These are phyloP conservation scores for Pyrenopolyporus hunteri DNA, from an alignment of 495 filamentous ascomycete species.

Conservation along the genomic window DNA sequence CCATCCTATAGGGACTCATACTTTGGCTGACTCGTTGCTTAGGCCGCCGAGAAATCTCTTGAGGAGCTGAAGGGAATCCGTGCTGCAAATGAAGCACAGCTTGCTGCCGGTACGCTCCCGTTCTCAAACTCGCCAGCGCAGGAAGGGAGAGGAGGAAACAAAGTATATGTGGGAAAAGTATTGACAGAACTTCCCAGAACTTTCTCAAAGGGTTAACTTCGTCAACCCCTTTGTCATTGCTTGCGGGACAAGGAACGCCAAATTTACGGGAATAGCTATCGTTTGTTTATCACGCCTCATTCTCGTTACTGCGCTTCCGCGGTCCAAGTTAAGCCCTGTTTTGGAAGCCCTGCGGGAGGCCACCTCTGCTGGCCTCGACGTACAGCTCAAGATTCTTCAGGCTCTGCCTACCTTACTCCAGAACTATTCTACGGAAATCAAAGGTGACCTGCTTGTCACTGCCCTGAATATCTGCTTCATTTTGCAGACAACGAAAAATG, in stretches of 20 bases:
- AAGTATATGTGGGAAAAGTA: conserved; percentile 1
- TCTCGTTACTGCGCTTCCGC: conserved; percentile 76
- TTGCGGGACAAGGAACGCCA: conserved; percentile 85
- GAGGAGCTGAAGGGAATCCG: conserved; percentile 85
- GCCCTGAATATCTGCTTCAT: conserved; percentile 89
- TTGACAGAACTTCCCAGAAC: conserved; percentile 63
- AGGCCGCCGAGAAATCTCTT: conserved; percentile 94
- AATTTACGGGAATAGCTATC: conserved; percentile 83
- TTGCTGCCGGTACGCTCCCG: conserved; percentile 72
- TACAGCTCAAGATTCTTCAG: conserved; percentile 95
- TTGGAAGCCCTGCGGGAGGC: conserved; percentile 86
- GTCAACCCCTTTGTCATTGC: conserved; percentile 92
- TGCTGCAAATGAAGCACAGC: conserved; percentile 77
- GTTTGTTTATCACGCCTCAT: conserved; percentile 89
- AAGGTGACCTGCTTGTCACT: conserved; percentile 78
- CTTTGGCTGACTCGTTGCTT: conserved; percentile 12
- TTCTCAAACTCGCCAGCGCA: neutral
- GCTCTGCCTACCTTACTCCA: conserved; percentile 89
- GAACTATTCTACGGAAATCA: conserved; percentile 83
- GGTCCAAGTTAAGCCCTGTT: conserved; percentile 75
- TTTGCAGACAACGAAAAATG: conserved; percentile 86
- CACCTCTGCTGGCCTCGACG: conserved; percentile 75
- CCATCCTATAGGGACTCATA: conserved; percentile 30
- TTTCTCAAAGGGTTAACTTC: conserved; percentile 79
- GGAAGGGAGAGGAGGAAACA: neutral